Evolutionary conservation across 2,329 filamentous ascomycete species (phyloP).

Genomic region (Helicocarpus griseus): DNA sequence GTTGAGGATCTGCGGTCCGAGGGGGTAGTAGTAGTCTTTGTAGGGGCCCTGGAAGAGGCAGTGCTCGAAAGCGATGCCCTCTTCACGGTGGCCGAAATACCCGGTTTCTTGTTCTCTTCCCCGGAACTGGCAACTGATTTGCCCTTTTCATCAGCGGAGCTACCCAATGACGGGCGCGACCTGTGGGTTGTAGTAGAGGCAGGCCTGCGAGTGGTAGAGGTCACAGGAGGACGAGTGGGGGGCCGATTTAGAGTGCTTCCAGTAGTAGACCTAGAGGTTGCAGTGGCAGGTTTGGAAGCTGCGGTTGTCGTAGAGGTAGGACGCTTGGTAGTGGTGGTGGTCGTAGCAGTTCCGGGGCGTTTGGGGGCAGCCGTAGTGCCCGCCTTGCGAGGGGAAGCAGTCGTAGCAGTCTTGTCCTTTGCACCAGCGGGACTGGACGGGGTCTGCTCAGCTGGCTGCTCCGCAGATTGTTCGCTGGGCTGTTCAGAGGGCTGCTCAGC

Average conservation of each 20-base stretch:
- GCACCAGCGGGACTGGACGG: slow-evolving; percentile 26
- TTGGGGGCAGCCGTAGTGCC: slow-evolving; percentile 21
- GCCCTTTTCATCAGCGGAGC: slow-evolving; percentile 35
- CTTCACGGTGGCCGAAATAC: slow-evolving; percentile 35
- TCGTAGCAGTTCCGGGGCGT: slow-evolving; percentile 25
- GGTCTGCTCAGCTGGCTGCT: slow-evolving; percentile 14
- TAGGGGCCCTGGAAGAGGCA: slow-evolving; percentile 25
- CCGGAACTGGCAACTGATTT: slow-evolving; percentile 34
- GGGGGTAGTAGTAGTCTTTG: slow-evolving; percentile 23
- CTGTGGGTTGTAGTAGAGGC: slow-evolving; percentile 29
- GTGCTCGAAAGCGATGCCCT: slow-evolving; percentile 35
- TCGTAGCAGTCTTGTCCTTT: slow-evolving; percentile 23
- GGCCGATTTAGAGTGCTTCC: slow-evolving; percentile 35
- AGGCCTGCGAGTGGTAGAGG: slow-evolving; percentile 15
- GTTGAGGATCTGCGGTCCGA: slow-evolving; percentile 31
- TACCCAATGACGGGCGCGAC: slow-evolving; percentile 33
- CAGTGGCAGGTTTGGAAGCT: slow-evolving; percentile 20
- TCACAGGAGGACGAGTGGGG: slow-evolving; percentile 32
- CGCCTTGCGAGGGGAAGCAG: slow-evolving; percentile 26
- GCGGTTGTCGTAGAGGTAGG: slow-evolving; percentile 19
- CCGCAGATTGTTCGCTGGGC: slow-evolving; percentile 4
- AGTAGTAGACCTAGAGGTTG: slow-evolving; percentile 20
- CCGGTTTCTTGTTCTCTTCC: slow-evolving; percentile 32
- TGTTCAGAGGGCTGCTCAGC: not conserved
- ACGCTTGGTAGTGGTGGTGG: slow-evolving; percentile 22